Evolutionary conservation across 768 basidiomycete genomes (phyloP), one percentile per base, ranked within the genome.

Genomic region (Leccinum subtestaceum): DNA sequence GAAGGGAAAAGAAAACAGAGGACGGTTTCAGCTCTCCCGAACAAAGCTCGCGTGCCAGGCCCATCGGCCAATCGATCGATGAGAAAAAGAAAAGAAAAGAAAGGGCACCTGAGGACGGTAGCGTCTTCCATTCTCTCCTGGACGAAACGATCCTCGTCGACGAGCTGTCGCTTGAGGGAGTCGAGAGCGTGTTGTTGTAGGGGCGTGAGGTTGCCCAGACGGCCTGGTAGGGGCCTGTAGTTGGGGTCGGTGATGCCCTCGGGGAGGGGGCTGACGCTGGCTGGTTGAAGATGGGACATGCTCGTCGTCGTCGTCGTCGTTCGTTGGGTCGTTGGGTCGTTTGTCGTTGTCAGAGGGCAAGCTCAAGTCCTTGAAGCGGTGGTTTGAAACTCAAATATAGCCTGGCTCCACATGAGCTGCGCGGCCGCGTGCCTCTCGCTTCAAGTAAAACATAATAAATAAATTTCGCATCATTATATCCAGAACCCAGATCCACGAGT

Each of bases 191-290:
- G 77, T 62, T 82, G 80, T 67, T 93, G 89, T 7, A 70, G 59
- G 0, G 78, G 70, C 1, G 82, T 82, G 66, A 95, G 81, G 71
- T 94, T 93, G n/a, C 93, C 93, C 40, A 92, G 75, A 31, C 86
- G 80, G 15, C 93, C 92, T 19, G 91, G 86, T 1, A 77, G 76
- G 12, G 88, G 87, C 65, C 77, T 82, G 72, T 85, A 88, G 71
- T 80, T 80, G 17, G 84, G 80, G 72, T 88, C 81, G 3, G 85
- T 85, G 60, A 86, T 75, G 57, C 84, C 84, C 36, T 74, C 75
- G 17, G 85, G 84, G 68, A 86, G 75, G 2, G 80, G 74, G 46
- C 82, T 83, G 53, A 79, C 84, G 71, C 76, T 82, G 52, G 83
- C 84, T 19, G 76, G 72, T 58, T 73, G 52, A 10, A 64, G 47